Conservation (phyloP, 306 rosid genomes). For the Hippophae rhamnoides region DNA sequence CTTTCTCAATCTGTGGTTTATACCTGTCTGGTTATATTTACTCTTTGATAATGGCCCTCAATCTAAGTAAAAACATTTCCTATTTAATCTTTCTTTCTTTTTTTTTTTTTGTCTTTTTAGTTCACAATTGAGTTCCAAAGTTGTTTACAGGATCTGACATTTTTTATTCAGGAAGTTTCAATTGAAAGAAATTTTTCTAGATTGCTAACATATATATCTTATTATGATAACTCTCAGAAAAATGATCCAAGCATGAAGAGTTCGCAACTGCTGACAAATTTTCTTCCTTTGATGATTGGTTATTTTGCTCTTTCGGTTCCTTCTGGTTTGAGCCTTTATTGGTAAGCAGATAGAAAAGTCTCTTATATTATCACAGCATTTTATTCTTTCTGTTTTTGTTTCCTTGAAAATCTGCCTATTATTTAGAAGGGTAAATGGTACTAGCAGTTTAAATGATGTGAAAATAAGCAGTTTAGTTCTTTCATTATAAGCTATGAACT, state of each 20-base stretch:
- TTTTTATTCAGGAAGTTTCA: background rate
- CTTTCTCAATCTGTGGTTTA: no score
- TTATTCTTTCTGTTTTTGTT: background rate
- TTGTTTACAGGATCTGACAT: conserved; percentile 1
- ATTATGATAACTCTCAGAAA: conserved; percentile 38
- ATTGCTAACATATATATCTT: background rate
- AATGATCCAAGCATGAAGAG: conserved; percentile 87
- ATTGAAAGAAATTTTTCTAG: background rate
- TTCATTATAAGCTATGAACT: no score
- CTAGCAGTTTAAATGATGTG: no score
- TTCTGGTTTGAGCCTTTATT: conserved; percentile 96
- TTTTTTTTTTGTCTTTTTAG: no score
- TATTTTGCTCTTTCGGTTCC: conserved; percentile 97
- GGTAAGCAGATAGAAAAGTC: conserved; percentile 44
- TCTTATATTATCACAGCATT: conserved; percentile 2
- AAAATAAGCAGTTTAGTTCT: no score
- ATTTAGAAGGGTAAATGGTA: no score
- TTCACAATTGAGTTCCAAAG: no score
- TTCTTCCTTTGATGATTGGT: conserved; percentile 91
- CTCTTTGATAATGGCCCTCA: no score
- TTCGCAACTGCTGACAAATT: conserved; percentile 67
- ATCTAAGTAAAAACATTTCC: no score
- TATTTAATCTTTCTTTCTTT: no score
- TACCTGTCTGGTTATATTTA: no score
- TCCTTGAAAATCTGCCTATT: background rate